These are phyloP conservation scores for Pseudozyma hubeiensis DNA, from an alignment of 1,284 basidiomycete genomes.

Conservation along the genomic window DNA sequence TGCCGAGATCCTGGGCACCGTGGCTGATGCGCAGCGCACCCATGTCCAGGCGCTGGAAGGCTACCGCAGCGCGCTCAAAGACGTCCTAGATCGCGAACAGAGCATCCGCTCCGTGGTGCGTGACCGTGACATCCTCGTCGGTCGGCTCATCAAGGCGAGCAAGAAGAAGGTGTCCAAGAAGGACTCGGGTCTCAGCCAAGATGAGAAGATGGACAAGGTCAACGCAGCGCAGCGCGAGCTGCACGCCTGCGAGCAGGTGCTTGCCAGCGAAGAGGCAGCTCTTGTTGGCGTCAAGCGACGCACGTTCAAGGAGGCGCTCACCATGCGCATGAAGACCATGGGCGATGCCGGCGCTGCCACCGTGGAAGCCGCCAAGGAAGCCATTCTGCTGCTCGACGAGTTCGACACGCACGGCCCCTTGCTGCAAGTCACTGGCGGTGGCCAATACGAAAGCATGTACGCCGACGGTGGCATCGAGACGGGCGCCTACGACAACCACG, in stretches of 20 bases:
- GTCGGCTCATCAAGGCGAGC: conserved; percentile 69
- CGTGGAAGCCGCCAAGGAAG: conserved; percentile 68
- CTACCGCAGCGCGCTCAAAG: conserved; percentile 70
- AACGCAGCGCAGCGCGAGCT: conserved; percentile 69
- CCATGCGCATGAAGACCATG: conserved; percentile 69
- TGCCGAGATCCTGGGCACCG: conserved; percentile 65
- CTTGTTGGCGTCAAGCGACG: conserved; percentile 69
- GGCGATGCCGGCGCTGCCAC: conserved; percentile 69
- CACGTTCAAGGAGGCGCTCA: conserved; percentile 70
- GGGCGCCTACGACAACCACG: conserved; percentile 42
- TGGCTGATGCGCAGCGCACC: conserved; percentile 67
- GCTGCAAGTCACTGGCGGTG: conserved; percentile 44
- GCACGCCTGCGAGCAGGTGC: conserved; percentile 69
- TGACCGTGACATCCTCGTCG: conserved; percentile 70
- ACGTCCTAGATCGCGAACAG: conserved; percentile 70
- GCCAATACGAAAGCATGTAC: conserved; percentile 57
- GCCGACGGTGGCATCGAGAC: conserved; percentile 35
- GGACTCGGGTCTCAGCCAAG: conserved; percentile 57
- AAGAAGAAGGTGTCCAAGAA: conserved; percentile 64
- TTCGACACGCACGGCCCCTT: conserved; percentile 66
- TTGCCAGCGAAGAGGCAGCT: conserved; percentile 68
- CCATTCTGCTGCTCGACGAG: conserved; percentile 66
- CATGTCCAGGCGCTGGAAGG: conserved; percentile 68
- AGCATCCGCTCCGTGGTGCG: conserved; percentile 69
- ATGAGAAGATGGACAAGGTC: conserved; percentile 66